Conservation (phyloP, 352 stramenopile species). For the Phytophthora citrophthora region DNA sequence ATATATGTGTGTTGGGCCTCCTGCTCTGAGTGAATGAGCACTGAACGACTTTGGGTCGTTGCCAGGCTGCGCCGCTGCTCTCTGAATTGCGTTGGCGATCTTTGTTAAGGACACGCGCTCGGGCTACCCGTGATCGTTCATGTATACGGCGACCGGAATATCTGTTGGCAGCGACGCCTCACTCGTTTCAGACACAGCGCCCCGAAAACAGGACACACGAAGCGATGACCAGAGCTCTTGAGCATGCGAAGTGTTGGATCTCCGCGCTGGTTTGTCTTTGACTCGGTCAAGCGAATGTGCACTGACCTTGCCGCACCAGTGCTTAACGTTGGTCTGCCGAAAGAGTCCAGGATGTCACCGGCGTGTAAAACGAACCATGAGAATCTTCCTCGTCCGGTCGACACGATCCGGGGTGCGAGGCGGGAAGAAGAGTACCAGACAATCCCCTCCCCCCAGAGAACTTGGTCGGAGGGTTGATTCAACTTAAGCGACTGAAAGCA, state of each 20-base stretch:
- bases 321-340: too few species aligned
- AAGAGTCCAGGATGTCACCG: too few species aligned
- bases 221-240: neutral
- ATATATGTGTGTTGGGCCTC: neutral
- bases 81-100: neutral
- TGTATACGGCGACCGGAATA: neutral
- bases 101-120: neutral
- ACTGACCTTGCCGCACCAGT: too few species aligned
- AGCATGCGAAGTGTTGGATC: neutral
- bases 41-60: neutral
- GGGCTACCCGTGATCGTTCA: neutral
- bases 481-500: constrained; percentile 2
- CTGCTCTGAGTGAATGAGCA: neutral
- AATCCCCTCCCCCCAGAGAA: constrained; percentile 12
- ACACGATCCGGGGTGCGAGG: constrained; percentile 9
- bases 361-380: constrained; percentile 8
- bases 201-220: neutral
- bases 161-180: neutral
- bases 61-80: neutral
- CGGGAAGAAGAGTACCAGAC: constrained; percentile 23
- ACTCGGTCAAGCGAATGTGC: neutral
- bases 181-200: neutral
- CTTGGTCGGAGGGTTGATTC: constrained; percentile 4
- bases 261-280: neutral
- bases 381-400: constrained; percentile 4